Evolutionary conservation across 495 filamentous ascomycete genomes (phyloP).

Genomic region (Chaetomium tenue): DNA sequence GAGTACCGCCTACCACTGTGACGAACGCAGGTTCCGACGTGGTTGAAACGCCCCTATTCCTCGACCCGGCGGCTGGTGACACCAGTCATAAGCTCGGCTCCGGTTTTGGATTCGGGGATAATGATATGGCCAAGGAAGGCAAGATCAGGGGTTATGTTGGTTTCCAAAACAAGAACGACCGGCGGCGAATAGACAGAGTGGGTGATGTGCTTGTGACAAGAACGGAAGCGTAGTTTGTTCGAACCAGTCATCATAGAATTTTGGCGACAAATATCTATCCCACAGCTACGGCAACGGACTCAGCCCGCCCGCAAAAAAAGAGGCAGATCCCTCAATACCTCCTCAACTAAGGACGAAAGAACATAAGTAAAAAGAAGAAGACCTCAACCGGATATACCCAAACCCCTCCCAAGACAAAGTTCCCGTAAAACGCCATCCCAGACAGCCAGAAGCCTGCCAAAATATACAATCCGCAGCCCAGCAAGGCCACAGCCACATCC

Average conservation of each 20-base stretch:
- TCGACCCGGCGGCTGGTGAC: constrained; percentile 9
- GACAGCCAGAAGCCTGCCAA: constrained; percentile 10
- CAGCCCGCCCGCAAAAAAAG: too few species aligned
- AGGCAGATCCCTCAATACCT: neutral
- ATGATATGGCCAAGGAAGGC: neutral
- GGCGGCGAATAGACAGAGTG: too few species aligned
- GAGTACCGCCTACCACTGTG: constrained; percentile 16
- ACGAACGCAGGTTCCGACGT: neutral
- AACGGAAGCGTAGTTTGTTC: too few species aligned
- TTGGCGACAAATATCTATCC: too few species aligned
- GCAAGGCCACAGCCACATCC: neutral
- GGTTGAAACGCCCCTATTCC: constrained; percentile 4
- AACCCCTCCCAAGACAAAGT: neutral
- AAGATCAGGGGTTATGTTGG: too few species aligned
- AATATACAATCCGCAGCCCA: constrained; percentile 16
- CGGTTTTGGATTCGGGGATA: neutral
- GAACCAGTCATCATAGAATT: too few species aligned
- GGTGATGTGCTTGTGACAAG: too few species aligned
- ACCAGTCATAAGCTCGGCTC: neutral
- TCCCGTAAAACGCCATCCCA: constrained; percentile 26
- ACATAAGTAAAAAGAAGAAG: constrained; percentile 10
- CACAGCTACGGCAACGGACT: too few species aligned
- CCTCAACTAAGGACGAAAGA: constrained; percentile 10
- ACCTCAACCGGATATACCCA: constrained; percentile 15
- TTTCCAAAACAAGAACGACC: too few species aligned